These are phyloP conservation scores for Coprinopsis strossmayeri DNA, from an alignment of 768 basidiomycete genomes.

Conservation along the genomic window DNA sequence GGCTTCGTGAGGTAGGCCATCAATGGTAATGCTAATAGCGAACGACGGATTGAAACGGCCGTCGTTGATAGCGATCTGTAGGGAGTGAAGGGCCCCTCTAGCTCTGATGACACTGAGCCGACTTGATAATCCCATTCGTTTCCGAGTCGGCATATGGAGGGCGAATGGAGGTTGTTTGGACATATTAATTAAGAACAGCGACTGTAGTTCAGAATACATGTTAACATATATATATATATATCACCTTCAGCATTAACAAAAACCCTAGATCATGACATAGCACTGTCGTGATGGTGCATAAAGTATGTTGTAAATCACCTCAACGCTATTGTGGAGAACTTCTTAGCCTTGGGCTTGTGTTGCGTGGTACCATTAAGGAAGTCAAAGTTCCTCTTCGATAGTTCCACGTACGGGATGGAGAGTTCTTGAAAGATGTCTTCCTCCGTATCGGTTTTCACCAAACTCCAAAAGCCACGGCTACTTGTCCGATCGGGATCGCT, in stretches of 20 bases:
- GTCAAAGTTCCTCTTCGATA: conserved; percentile 4
- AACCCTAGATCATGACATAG: too few species aligned
- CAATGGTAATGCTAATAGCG: too few species aligned
- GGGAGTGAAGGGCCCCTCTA: too few species aligned
- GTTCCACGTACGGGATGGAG: not conserved
- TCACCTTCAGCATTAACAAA: not conserved
- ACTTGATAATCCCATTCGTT: not conserved
- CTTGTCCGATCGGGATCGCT: not conserved
- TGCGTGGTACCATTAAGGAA: not conserved
- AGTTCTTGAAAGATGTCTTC: conserved; percentile 4
- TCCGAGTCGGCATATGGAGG: not conserved
- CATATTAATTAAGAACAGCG: too few species aligned
- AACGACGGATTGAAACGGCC: too few species aligned
- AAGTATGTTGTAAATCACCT: not conserved
- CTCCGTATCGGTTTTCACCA: conserved; percentile 5
- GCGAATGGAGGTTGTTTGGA: too few species aligned
- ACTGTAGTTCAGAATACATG: too few species aligned
- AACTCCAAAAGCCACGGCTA: conserved; percentile 3
- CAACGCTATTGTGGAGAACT: not conserved
- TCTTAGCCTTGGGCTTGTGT: conserved; percentile 4
- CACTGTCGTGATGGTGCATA: too few species aligned
- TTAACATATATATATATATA: not conserved
- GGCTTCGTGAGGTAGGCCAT: conserved; percentile 43
- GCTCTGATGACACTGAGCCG: too few species aligned
- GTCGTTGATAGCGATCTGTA: too few species aligned